Conservation (phyloP, 2,329 filamentous ascomycete genomes). For the Paraconiothyrium brasiliense region DNA sequence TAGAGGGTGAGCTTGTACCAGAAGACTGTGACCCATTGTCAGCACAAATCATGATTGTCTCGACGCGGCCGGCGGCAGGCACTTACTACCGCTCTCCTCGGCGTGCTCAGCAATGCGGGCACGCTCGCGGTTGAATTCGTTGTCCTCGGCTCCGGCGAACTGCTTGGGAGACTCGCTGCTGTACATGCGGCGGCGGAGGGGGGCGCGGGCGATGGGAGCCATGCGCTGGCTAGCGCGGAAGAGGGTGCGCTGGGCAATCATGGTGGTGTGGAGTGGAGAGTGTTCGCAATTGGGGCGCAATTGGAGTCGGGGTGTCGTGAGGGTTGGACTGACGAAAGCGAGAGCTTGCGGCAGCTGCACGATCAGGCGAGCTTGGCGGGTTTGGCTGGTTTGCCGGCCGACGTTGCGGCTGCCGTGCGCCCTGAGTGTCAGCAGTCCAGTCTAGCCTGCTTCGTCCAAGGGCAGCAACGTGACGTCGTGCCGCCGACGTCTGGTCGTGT, state of each 20-base stretch:
- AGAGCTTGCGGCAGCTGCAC: constrained; percentile 26
- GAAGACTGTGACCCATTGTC: constrained; percentile 68
- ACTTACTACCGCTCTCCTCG: constrained; percentile 79
- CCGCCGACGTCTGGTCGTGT: neutral
- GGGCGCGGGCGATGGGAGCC: constrained; percentile 59
- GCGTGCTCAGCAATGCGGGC: constrained; percentile 91
- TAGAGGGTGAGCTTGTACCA: constrained; percentile 97
- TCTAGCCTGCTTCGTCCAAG: neutral
- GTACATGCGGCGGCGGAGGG: constrained; percentile 73
- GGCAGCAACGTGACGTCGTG: constrained; percentile 13
- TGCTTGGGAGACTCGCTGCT: constrained; percentile 68
- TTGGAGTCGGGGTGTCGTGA: constrained; percentile 32
- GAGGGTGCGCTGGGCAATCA: constrained; percentile 46
- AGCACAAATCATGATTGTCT: neutral
- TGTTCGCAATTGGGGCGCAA: constrained; percentile 40
- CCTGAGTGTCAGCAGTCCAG: neutral
- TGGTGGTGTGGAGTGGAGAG: constrained; percentile 30
- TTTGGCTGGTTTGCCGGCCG: neutral
- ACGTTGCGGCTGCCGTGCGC: neutral
- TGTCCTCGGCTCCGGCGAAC: constrained; percentile 74
- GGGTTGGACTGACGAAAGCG: constrained; percentile 34
- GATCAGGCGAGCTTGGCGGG: constrained; percentile 38
- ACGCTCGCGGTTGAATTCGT: constrained; percentile 93
- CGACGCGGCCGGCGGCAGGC: neutral
- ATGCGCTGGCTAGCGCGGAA: constrained; percentile 63